These are phyloP conservation scores for Rosa lucieae DNA, from an alignment of 306 rosid genomes.

Conservation along the genomic window DNA sequence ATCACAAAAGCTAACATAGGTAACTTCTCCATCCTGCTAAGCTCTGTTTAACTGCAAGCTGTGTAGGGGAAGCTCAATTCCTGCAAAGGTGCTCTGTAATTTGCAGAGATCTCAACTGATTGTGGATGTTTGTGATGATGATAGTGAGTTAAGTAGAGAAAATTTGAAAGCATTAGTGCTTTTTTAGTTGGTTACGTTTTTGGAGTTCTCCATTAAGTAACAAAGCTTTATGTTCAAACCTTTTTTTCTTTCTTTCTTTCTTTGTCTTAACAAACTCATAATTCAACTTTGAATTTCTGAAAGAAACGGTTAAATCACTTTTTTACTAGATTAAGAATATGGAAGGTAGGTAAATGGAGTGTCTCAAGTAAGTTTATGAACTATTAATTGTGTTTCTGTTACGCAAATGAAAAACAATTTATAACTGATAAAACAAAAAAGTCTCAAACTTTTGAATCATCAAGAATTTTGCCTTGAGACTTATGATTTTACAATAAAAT, in stretches of 20 bases:
- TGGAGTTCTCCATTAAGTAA: not conserved
- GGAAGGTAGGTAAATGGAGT: not conserved
- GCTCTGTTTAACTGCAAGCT: not conserved
- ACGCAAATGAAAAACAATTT: not conserved
- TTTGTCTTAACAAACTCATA: not conserved
- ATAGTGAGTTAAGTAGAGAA: not conserved
- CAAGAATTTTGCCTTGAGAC: not conserved
- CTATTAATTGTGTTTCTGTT: not conserved
- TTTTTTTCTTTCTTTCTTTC: not conserved
- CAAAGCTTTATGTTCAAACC: not conserved
- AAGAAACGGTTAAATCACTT: not conserved
- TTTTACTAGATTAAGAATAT: not conserved
- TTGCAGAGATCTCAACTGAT: conserved; percentile 3
- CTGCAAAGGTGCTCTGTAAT: not conserved
- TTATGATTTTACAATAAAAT: not conserved
- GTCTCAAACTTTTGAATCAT: not conserved
- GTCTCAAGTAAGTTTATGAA: not conserved
- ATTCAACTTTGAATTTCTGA: not conserved
- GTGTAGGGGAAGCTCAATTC: not conserved
- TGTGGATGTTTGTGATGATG: not conserved
- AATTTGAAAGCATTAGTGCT: too few relatives aligned
- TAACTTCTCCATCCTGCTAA: not conserved
- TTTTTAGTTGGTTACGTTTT: not conserved
- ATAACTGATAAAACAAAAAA: not conserved
- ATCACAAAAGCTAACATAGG: not conserved